Evolutionary conservation across 2,329 filamentous ascomycete species (phyloP).

Genomic region (Aspergillus sp.): DNA sequence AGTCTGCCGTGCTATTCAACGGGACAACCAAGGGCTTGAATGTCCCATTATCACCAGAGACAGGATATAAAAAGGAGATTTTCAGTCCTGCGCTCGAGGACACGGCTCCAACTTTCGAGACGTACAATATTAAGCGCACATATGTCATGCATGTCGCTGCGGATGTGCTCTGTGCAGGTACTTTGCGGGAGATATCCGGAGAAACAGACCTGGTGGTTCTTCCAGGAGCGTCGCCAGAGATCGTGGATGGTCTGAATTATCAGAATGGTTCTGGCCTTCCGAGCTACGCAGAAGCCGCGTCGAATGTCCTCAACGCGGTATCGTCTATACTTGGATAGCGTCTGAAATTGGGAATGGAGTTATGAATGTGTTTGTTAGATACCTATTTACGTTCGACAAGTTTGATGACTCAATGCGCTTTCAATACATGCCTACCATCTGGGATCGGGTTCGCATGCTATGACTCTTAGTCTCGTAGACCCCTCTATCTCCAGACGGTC

Average conservation of each 20-base stretch:
- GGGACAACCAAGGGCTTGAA: not conserved
- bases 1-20: not conserved
- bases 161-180: not conserved
- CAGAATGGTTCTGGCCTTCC: not conserved
- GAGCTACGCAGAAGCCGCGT: not conserved
- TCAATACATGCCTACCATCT: not conserved
- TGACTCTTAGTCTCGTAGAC: not conserved
- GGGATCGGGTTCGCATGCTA: not conserved
- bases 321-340: not conserved
- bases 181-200: not conserved
- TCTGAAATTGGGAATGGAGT: not conserved
- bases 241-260: not conserved
- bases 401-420: not conserved
- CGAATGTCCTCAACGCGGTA: not conserved
- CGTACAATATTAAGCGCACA: slow-evolving; percentile 1
- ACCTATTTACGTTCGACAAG: not conserved
- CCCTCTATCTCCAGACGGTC: not conserved
- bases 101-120: not conserved
- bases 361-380: not conserved
- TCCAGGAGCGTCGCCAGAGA: not conserved
- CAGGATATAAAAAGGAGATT: not conserved
- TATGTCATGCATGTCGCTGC: not conserved
- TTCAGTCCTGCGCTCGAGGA: not conserved
- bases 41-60: not conserved
- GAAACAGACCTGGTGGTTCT: not conserved